Evolutionary conservation across 1,284 basidiomycete species (phyloP).

Genomic region (Cutaneotrichosporon sp.): DNA sequence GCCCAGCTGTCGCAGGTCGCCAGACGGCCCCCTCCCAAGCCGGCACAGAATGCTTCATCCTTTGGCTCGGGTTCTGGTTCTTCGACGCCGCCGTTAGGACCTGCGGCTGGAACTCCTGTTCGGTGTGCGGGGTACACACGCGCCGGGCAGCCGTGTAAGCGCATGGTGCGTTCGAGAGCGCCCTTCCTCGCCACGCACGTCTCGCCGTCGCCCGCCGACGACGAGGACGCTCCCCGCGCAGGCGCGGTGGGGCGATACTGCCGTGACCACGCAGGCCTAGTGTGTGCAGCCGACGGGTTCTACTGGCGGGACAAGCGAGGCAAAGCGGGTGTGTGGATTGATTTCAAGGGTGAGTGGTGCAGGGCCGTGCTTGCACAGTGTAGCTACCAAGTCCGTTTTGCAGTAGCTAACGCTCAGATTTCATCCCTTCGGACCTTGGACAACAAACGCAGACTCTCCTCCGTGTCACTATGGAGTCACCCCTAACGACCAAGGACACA

Average conservation of each 20-base stretch:
- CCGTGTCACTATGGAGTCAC: conserved; percentile 46
- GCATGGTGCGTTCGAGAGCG: conserved; percentile 34
- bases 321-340: conserved; percentile 32
- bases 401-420: conserved; percentile 22
- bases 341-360: conserved; percentile 32
- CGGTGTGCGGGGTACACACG: conserved; percentile 46
- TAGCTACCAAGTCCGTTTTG: neutral
- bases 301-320: conserved; percentile 31
- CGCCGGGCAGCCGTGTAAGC: conserved; percentile 42
- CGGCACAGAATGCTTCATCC: too few relatives aligned
- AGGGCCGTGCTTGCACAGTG: too few relatives aligned
- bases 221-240: conserved; percentile 13
- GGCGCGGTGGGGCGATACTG: conserved; percentile 37
- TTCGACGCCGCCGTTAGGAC: neutral
- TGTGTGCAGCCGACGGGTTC: conserved; percentile 42
- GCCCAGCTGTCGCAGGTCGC: too few relatives aligned
- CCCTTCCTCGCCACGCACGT: conserved; percentile 28
- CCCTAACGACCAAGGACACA: conserved; percentile 40
- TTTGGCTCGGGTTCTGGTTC: neutral
- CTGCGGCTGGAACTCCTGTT: conserved; percentile 6
- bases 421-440: conserved; percentile 38
- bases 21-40: neutral
- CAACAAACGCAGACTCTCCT: conserved; percentile 47
- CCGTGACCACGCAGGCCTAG: conserved; percentile 46
- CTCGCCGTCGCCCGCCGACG: conserved; percentile 13